phyloP scores from a whole-genome alignment of 164 flowering plant species.

The Euptelea pleiosperma region DNA sequence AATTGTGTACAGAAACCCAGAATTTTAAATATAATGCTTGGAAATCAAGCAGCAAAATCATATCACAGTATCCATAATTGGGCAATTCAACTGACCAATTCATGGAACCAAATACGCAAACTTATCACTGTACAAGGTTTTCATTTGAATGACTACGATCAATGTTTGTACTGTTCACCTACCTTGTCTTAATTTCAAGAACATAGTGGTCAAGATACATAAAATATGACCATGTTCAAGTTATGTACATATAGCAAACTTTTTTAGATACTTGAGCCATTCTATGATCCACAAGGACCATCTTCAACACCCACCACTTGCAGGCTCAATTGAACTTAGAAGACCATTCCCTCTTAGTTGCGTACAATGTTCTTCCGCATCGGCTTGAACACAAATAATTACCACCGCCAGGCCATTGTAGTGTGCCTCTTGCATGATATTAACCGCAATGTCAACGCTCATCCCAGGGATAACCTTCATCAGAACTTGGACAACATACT shows the following conservation, averaged over 20 bases:
- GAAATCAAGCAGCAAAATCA: too few species aligned
- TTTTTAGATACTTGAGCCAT: slow-evolving; percentile 8
- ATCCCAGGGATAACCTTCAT: slow-evolving; percentile 97
- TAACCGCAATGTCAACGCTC: slow-evolving; percentile 90
- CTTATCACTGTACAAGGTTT: too few species aligned
- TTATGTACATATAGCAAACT: slow-evolving; percentile 25
- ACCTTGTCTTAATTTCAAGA: slow-evolving; percentile 8
- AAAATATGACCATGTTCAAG: slow-evolving; percentile 12
- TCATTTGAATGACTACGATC: too few species aligned
- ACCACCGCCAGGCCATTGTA: slow-evolving; percentile 80
- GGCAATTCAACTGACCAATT: too few species aligned
- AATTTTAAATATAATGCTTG: too few species aligned
- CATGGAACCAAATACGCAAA: too few species aligned
- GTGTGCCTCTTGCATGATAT: slow-evolving; percentile 97
- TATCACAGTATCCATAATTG: background rate
- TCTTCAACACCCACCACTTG: slow-evolving; percentile 67
- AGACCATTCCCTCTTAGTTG: slow-evolving; percentile 93
- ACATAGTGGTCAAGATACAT: slow-evolving; percentile 9
- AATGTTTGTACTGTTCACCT: background rate
- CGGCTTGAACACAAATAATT: slow-evolving; percentile 82
- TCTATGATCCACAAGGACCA: background rate
- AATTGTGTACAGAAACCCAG: too few species aligned
- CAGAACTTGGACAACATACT: slow-evolving; percentile 92
- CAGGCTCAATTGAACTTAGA: slow-evolving; percentile 90
- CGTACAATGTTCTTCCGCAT: slow-evolving; percentile 93